Conservation (phyloP, 352 stramenopile species). For the Pythium vanterpoolii region DNA sequence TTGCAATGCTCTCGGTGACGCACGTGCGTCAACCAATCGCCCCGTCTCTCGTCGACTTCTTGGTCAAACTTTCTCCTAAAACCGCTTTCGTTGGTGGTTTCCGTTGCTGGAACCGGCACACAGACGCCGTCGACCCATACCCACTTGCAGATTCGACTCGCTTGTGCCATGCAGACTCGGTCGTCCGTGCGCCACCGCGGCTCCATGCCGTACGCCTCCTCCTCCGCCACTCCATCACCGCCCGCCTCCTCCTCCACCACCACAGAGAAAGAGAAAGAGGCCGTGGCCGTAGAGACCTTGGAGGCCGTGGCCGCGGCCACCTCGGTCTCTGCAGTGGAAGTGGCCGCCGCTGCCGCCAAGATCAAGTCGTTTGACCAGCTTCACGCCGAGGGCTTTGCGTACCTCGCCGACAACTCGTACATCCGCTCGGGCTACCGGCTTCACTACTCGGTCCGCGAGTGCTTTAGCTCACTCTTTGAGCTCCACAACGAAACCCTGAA, state of each 20-base stretch:
- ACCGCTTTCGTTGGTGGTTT: slow-evolving; percentile 1
- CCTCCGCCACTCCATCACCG: not conserved
- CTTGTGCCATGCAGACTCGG: slow-evolving; percentile 20
- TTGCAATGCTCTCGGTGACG: slow-evolving; percentile 7
- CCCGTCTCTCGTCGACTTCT: slow-evolving; percentile 19
- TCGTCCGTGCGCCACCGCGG: slow-evolving; percentile 15
- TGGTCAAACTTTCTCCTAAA: slow-evolving; percentile 7
- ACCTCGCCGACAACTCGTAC: slow-evolving; percentile 85
- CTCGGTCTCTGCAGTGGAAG: too few species aligned
- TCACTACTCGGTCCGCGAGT: slow-evolving; percentile 78
- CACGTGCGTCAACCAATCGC: not conserved
- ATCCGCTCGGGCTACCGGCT: slow-evolving; percentile 83
- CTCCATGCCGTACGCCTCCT: not conserved
- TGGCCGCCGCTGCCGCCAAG: slow-evolving; percentile 14
- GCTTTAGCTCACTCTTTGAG: slow-evolving; percentile 79
- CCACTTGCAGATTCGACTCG: not conserved
- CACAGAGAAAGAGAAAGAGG: too few species aligned
- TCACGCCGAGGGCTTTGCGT: slow-evolving; percentile 76
- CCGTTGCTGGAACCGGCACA: too few species aligned
- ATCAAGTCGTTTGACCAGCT: slow-evolving; percentile 75
- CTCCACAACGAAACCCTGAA: slow-evolving; percentile 89
- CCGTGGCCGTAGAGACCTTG: too few species aligned
- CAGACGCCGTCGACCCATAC: too few species aligned
- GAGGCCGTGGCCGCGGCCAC: slow-evolving; percentile 9
- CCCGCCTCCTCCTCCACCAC: slow-evolving; percentile 12